phyloP scores from a whole-genome alignment of 306 rosid genomes.

The Vigna radiata region DNA sequence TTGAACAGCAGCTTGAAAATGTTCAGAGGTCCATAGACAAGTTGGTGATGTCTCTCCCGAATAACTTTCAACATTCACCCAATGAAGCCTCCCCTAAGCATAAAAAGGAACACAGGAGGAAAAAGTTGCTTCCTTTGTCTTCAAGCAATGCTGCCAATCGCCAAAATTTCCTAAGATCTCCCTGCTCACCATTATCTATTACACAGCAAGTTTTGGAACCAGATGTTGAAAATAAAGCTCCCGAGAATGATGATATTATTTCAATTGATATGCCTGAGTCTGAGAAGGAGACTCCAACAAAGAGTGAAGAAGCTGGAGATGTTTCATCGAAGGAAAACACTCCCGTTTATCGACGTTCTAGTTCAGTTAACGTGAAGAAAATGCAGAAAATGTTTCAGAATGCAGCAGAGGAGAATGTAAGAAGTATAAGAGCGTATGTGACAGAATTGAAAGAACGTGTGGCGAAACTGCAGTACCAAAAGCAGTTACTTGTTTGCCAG shows the following conservation, averaged over 20 bases:
- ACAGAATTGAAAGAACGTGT: slow-evolving; percentile 99
- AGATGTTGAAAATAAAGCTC: slow-evolving; percentile 82
- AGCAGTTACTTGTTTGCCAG: slow-evolving; percentile 98
- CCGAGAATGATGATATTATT: slow-evolving; percentile 64
- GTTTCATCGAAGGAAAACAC: slow-evolving; percentile 84
- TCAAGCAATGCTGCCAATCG: slow-evolving; percentile 71
- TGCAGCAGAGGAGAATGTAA: slow-evolving; percentile 99
- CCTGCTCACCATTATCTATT: slow-evolving; percentile 92
- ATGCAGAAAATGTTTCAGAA: slow-evolving; percentile 99
- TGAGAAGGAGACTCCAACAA: slow-evolving; percentile 87
- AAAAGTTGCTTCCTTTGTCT: slow-evolving; percentile 82
- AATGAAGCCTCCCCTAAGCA: slow-evolving; percentile 70
- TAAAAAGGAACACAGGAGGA: slow-evolving; percentile 76
- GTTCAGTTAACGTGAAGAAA: slow-evolving; percentile 99
- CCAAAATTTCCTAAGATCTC: slow-evolving; percentile 77
- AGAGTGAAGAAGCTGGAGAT: slow-evolving; percentile 91
- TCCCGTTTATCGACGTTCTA: slow-evolving; percentile 76
- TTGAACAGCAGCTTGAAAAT: slow-evolving; percentile 98
- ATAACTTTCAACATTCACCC: slow-evolving; percentile 62
- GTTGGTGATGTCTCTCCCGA: slow-evolving; percentile 97
- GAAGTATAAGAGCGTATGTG: slow-evolving; percentile 95
- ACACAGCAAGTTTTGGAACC: slow-evolving; percentile 71
- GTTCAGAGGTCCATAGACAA: slow-evolving; percentile 98
- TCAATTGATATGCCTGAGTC: slow-evolving; percentile 68
- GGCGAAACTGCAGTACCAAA: slow-evolving; percentile 97